phyloP scores from a whole-genome alignment of 2,329 filamentous ascomycete genomes.

The Pestalotiopsis sp. region DNA sequence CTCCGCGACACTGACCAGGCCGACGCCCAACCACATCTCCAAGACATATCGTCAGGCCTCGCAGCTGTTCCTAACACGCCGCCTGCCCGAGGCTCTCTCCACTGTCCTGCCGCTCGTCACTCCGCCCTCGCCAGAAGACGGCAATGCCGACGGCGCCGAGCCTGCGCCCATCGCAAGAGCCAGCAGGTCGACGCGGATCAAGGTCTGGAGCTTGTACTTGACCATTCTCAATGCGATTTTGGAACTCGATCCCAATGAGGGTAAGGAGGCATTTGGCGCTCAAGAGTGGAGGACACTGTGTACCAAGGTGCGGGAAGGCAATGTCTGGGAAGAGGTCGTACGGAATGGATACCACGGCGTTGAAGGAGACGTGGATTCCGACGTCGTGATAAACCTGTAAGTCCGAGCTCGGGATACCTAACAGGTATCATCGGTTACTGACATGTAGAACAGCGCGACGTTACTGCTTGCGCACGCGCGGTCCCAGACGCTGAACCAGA shows the following conservation, averaged over 20 bases:
- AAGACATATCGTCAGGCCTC: conserved; percentile 94
- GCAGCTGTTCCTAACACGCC: conserved; percentile 91
- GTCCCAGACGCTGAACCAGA: conserved; percentile 82
- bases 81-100: conserved; percentile 85
- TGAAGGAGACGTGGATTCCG: conserved; percentile 90
- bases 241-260: conserved; percentile 87
- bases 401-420: conserved; percentile 30
- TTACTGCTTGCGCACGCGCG: conserved; percentile 88
- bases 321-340: conserved; percentile 94
- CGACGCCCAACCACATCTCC: conserved; percentile 74
- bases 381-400: conserved; percentile 89
- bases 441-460: conserved; percentile 67
- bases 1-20: conserved; percentile 61
- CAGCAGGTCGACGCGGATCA: conserved; percentile 82
- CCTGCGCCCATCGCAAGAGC: conserved; percentile 78
- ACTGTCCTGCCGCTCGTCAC: conserved; percentile 83
- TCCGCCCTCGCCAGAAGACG: conserved; percentile 43
- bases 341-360: conserved; percentile 83
- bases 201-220: conserved; percentile 96
- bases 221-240: conserved; percentile 90
- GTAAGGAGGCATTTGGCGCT: conserved; percentile 83
- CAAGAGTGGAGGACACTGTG: conserved; percentile 84
- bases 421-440: conserved; percentile 2
- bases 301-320: conserved; percentile 82
- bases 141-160: conserved; percentile 45